Conservation (phyloP, 257 asterid genomes). For the Primulina huaijiensis region DNA sequence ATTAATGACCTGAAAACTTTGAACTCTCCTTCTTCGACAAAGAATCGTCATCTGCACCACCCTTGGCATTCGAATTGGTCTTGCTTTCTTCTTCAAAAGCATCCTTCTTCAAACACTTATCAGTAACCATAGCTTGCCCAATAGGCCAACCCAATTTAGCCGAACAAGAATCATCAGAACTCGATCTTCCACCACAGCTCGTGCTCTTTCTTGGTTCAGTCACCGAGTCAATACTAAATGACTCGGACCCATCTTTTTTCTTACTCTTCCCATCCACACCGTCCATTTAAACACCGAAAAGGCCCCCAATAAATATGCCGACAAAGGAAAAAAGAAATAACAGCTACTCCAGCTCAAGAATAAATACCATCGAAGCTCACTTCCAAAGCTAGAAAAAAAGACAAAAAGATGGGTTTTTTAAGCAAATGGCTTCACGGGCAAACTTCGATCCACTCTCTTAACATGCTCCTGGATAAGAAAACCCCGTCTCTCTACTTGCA, state of each 20-base stretch:
- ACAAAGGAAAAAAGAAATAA: neutral
- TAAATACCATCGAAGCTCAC: neutral
- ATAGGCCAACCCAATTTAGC: constrained; percentile 43
- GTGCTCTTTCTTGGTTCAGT: constrained; percentile 46
- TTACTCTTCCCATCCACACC: constrained; percentile 29
- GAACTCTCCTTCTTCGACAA: constrained; percentile 31
- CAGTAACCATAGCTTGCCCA: constrained; percentile 26
- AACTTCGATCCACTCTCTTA: neutral
- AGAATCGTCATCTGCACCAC: constrained; percentile 5
- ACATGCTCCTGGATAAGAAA: neutral
- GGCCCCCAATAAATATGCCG: neutral
- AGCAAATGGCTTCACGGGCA: too few relatives aligned
- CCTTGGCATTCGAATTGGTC: constrained; percentile 4
- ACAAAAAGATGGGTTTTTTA: neutral
- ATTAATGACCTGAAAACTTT: constrained; percentile 34
- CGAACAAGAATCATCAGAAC: constrained; percentile 23
- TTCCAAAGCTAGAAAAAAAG: neutral
- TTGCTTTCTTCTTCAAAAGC: constrained; percentile 21
- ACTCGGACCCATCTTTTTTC: constrained; percentile 32
- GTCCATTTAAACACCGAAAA: constrained; percentile 22
- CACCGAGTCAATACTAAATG: constrained; percentile 43
- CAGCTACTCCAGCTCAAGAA: neutral
- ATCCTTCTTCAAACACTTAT: constrained; percentile 23
- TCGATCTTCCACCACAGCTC: constrained; percentile 41
- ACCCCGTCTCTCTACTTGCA: neutral